These are phyloP conservation scores for Penicillium sumatraense DNA, from an alignment of 2,329 filamentous ascomycete genomes.

Conservation along the genomic window DNA sequence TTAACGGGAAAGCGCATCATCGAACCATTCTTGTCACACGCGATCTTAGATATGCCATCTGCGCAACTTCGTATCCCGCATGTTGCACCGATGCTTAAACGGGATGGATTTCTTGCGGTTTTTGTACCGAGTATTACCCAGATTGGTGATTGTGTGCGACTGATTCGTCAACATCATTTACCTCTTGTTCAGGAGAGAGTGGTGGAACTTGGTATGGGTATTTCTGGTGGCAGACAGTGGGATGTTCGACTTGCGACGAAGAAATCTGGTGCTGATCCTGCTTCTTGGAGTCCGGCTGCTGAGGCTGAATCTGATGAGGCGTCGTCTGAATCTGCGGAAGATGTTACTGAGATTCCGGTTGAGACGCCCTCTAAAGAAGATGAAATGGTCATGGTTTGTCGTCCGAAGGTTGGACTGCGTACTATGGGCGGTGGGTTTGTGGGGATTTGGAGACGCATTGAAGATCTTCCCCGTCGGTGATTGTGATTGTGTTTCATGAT, in stretches of 20 bases:
- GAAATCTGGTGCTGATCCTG: slow-evolving; percentile 40
- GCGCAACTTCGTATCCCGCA: slow-evolving; percentile 57
- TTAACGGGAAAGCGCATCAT: slow-evolving; percentile 21
- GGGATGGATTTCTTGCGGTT: slow-evolving; percentile 68
- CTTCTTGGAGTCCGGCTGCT: slow-evolving; percentile 31
- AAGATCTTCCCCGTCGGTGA: slow-evolving; percentile 28
- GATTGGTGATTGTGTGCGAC: slow-evolving; percentile 66
- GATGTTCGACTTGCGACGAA: slow-evolving; percentile 49
- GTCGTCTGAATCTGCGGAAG: not conserved
- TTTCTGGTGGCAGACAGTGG: slow-evolving; percentile 54
- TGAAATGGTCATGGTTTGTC: slow-evolving; percentile 54
- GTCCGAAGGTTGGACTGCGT: slow-evolving; percentile 55
- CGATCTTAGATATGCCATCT: slow-evolving; percentile 73
- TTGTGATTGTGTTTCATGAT: no score
- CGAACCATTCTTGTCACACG: slow-evolving; percentile 70
- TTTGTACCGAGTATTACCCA: slow-evolving; percentile 82
- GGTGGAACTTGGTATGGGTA: slow-evolving; percentile 50
- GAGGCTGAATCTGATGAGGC: slow-evolving; percentile 13
- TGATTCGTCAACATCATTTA: slow-evolving; percentile 58
- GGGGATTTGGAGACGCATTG: slow-evolving; percentile 53
- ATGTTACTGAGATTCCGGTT: slow-evolving; percentile 5
- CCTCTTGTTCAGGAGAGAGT: slow-evolving; percentile 55
- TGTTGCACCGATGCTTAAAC: slow-evolving; percentile 59
- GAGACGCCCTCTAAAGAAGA: slow-evolving; percentile 25
- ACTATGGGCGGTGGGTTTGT: slow-evolving; percentile 58